A percentile compares a stretch with the other conserved stretches of the same genome.
Conservation (phyloP, 192 early-diverging fungal species). For the Coemansia sp. region DNA sequence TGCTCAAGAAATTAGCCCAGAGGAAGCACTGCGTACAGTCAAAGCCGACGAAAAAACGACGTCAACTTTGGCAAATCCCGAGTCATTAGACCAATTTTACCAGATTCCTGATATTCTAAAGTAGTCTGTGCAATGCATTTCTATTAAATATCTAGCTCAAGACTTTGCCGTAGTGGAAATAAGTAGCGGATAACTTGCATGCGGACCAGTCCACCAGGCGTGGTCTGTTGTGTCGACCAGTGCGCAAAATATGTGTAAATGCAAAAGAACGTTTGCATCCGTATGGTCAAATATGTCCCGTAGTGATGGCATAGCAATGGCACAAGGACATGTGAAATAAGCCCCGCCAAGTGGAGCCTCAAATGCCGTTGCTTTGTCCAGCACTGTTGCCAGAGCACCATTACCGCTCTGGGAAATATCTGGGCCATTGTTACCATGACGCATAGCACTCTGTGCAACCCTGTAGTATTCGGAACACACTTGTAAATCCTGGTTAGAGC, state of each 20-base stretch:
- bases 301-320: constrained; percentile 34
- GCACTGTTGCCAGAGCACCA: background rate
- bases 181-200: constrained; percentile 41
- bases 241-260: constrained; percentile 33
- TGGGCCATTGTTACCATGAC: background rate
- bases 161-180: constrained; percentile 41
- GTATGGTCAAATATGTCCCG: constrained; percentile 19
- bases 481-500: constrained; percentile 16
- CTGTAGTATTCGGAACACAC: constrained; percentile 16
- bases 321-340: constrained; percentile 48
- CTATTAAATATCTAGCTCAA: constrained; percentile 1
- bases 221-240: constrained; percentile 23
- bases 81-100: constrained; percentile 81
- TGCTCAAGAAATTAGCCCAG: constrained; percentile 42
- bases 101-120: constrained; percentile 62
- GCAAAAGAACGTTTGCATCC: constrained; percentile 10
- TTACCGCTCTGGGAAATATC: background rate
- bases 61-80: constrained; percentile 88
- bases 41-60: constrained; percentile 73
- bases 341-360: constrained; percentile 28
- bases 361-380: constrained; percentile 33
- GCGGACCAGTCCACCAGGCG: constrained; percentile 39
- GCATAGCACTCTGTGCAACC: constrained; percentile 19
- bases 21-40: constrained; percentile 57
- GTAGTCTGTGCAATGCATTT: constrained; percentile 3